A percentile compares a stretch with the other conserved stretches of the same genome.
Conservation (phyloP, 208 protist genomes). For the Acanthamoeba castellanii region DNA sequence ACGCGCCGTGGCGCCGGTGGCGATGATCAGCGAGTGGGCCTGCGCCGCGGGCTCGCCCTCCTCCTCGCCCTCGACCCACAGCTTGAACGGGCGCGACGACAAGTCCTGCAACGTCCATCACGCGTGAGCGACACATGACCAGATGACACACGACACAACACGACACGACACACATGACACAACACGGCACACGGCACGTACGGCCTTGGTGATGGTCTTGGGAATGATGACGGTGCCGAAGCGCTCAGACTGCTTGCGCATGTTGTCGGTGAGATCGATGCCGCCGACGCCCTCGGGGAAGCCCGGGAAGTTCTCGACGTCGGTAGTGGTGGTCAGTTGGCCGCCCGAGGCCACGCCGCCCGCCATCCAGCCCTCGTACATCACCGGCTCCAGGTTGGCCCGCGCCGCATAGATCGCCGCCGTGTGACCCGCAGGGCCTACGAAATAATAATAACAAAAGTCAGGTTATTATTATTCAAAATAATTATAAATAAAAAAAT, state of each 20-base stretch:
- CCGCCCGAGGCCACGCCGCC: constrained; percentile 86
- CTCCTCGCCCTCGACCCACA: constrained; percentile 76
- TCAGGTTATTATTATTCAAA: not conserved
- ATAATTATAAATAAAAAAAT: not conserved
- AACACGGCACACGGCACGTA: not conserved
- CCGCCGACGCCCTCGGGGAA: constrained; percentile 78
- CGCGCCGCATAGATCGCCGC: constrained; percentile 90
- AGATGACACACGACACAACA: not conserved
- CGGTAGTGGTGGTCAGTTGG: constrained; percentile 91
- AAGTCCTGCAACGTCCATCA: constrained; percentile 79
- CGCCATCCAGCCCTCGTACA: constrained; percentile 88
- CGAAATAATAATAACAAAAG: not conserved
- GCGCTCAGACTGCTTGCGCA: constrained; percentile 75
- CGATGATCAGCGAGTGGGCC: constrained; percentile 88
- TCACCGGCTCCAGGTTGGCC: constrained; percentile 83
- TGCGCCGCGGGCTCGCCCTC: constrained; percentile 48
- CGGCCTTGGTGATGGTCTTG: constrained; percentile 68
- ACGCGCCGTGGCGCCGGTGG: constrained; percentile 89
- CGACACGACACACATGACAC: too few species aligned
- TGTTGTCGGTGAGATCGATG: constrained; percentile 75
- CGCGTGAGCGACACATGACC: not conserved
- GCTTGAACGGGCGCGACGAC: constrained; percentile 78
- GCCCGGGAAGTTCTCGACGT: constrained; percentile 92
- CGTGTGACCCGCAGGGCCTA: constrained; percentile 89
- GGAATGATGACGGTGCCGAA: constrained; percentile 63